phyloP scores from a whole-genome alignment of 306 rosid species.

The Quillaja saponaria region DNA sequence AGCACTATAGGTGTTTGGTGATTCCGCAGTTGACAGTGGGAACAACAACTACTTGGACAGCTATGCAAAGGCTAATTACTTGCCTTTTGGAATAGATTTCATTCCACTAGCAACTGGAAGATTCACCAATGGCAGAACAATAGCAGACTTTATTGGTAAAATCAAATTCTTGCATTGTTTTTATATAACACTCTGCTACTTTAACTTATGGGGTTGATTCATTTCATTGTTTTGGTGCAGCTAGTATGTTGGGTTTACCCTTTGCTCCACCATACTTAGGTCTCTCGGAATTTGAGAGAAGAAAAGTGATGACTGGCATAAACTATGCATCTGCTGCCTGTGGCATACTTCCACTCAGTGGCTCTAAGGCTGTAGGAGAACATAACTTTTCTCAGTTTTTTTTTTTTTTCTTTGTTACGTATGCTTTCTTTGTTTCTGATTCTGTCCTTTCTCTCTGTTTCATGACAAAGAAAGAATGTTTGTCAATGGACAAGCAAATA shows the following conservation, averaged over 20 bases:
- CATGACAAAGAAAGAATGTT: conserved; percentile 1
- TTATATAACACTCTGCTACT: background rate
- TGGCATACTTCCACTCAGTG: conserved; percentile 36
- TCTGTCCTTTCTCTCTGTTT: background rate
- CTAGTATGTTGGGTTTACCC: conserved; percentile 37
- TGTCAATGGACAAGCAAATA: conserved; percentile 28
- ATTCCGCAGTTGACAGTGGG: conserved; percentile 41
- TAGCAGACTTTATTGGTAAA: conserved; percentile 45
- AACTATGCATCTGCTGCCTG: conserved; percentile 42
- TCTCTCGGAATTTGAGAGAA: conserved; percentile 32
- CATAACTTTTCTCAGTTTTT: too few relatives aligned
- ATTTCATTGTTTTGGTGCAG: too few relatives aligned
- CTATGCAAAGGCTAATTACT: background rate
- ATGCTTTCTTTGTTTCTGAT: too few relatives aligned
- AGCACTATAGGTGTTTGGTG: conserved; percentile 49
- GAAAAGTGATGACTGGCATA: conserved; percentile 27
- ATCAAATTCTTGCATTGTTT: background rate
- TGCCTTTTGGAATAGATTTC: conserved; percentile 45
- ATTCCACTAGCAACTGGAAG: conserved; percentile 38
- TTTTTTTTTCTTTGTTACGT: too few relatives aligned
- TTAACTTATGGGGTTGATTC: background rate
- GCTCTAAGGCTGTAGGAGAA: conserved; percentile 25
- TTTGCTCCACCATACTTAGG: conserved; percentile 38
- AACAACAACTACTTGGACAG: conserved; percentile 30
- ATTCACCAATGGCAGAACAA: conserved; percentile 39